Percentiles rank a stretch among this genome's conserved stretches.
phyloP scores from a whole-genome alignment of 305 asterid species.

The Fraxinus greggii region DNA sequence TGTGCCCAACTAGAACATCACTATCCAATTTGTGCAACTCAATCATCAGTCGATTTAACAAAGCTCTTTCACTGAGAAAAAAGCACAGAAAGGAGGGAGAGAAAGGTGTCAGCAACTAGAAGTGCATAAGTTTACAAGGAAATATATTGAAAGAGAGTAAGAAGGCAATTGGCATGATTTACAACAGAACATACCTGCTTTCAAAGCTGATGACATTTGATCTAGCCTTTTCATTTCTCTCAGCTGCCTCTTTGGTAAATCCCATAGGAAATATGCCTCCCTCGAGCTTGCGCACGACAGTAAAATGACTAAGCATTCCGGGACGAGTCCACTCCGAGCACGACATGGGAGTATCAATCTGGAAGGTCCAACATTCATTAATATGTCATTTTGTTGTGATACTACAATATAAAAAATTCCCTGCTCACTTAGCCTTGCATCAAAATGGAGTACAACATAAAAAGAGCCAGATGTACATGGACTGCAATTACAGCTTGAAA shows the following conservation, averaged over 20 bases:
- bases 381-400: conserved; percentile 15
- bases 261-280: conserved; percentile 93
- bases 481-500: conserved; percentile 8
- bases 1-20: conserved; percentile 94
- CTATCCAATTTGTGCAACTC: conserved; percentile 88
- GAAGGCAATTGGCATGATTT: conserved; percentile 14
- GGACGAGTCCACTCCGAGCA: conserved; percentile 73
- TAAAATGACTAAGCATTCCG: conserved; percentile 84
- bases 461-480: conserved; percentile 8
- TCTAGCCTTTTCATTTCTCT: conserved; percentile 79
- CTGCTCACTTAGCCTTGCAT: conserved; percentile 18
- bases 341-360: conserved; percentile 91
- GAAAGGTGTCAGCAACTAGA: conserved; percentile 19
- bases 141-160: conserved; percentile 20
- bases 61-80: conserved; percentile 84
- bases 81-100: conserved; percentile 1
- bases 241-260: conserved; percentile 71
- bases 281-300: conserved; percentile 83
- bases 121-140: neutral
- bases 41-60: conserved; percentile 80
- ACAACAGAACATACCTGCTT: conserved; percentile 60
- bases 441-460: conserved; percentile 11
- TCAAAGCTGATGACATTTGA: conserved; percentile 63
- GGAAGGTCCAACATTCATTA: conserved; percentile 37
- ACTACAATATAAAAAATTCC: conserved; percentile 12